These are phyloP conservation scores for Torulaspora delbrueckii DNA, from an alignment of 805 yeast species.

Conservation along the genomic window DNA sequence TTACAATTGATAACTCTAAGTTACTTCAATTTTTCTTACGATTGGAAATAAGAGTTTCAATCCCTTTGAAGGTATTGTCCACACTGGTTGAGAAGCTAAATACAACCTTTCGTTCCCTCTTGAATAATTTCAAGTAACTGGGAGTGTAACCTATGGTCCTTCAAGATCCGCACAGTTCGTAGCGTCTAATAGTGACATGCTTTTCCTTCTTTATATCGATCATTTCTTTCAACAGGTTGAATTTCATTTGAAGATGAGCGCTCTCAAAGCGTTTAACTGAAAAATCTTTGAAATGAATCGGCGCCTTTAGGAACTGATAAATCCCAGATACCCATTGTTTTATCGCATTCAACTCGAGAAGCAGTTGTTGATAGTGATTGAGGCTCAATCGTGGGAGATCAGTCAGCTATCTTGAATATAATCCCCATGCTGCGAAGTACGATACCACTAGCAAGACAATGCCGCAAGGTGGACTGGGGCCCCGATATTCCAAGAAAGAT, in stretches of 20 bases:
- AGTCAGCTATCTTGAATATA: background rate
- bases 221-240: background rate
- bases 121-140: too few species aligned
- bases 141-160: too few species aligned
- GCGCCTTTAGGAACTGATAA: background rate
- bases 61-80: too few species aligned
- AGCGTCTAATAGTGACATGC: background rate
- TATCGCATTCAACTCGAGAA: background rate
- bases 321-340: background rate
- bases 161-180: too few species aligned
- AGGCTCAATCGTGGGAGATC: background rate
- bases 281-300: background rate
- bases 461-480: constrained; percentile 8
- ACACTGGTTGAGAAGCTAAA: too few species aligned
- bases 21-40: too few species aligned
- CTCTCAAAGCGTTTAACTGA: background rate
- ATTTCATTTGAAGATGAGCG: background rate
- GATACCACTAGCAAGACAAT: constrained; percentile 15
- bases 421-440: constrained; percentile 16
- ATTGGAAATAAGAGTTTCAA: too few species aligned
- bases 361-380: background rate
- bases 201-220: background rate
- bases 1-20: too few species aligned
- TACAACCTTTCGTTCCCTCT: too few species aligned
- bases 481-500: constrained; percentile 11